A percentile compares a stretch with the other conserved stretches of the same genome.
Conservation (phyloP, 2,329 filamentous ascomycete genomes). For the Beauveria sp. region DNA sequence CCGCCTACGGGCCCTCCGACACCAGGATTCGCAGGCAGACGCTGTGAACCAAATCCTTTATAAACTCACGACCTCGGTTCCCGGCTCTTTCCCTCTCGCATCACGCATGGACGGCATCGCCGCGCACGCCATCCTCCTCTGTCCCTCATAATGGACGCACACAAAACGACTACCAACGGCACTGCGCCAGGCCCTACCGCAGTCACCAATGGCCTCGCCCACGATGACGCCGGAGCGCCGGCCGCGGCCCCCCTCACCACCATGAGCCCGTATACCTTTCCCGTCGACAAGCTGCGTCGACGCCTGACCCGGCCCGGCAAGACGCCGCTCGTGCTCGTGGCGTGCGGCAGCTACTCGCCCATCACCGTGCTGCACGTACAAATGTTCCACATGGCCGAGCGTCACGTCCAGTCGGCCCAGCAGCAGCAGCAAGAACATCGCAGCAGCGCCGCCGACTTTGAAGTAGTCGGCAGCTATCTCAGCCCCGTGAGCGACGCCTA, state of each 20-base stretch:
- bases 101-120: constrained; percentile 9
- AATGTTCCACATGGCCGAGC: constrained; percentile 78
- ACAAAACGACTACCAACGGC: neutral
- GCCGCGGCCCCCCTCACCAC: neutral
- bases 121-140: neutral
- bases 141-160: neutral
- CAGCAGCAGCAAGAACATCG: neutral
- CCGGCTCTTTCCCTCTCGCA: neutral
- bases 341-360: constrained; percentile 64
- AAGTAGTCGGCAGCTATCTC: constrained; percentile 71
- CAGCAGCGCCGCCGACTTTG: constrained; percentile 44
- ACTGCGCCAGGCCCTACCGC: neutral
- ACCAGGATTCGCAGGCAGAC: neutral
- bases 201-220: neutral
- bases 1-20: neutral
- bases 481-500: constrained; percentile 28
- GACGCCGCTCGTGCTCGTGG: constrained; percentile 59
- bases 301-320: constrained; percentile 46
- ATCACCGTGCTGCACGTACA: constrained; percentile 68
- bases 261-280: constrained; percentile 44
- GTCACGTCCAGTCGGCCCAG: constrained; percentile 36
- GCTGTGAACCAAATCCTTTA: neutral
- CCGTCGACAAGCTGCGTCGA: constrained; percentile 48
- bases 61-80: neutral
- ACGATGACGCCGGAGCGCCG: neutral